A percentile compares a stretch with the other conserved stretches of the same genome.
These are phyloP conservation scores for Coffea canephora DNA, from an alignment of 257 asterid species.

Conservation along the genomic window DNA sequence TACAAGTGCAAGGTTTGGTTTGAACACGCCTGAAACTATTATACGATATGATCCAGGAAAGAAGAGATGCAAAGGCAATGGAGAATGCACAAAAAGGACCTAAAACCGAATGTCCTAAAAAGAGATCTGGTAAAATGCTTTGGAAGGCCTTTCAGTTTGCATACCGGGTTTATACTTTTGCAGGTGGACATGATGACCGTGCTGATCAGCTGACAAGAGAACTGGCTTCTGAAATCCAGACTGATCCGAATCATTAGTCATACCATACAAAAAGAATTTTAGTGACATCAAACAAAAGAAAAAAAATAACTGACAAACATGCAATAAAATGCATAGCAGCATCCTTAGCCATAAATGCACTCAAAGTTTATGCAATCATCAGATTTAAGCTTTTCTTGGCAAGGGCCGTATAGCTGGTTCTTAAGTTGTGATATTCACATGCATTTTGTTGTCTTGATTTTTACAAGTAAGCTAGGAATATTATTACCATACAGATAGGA, in stretches of 20 bases:
- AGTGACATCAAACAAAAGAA: not conserved
- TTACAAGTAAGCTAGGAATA: slow-evolving; percentile 7
- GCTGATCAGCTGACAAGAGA: slow-evolving; percentile 78
- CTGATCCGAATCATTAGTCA: slow-evolving; percentile 34
- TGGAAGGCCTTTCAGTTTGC: slow-evolving; percentile 96
- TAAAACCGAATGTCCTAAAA: slow-evolving; percentile 36
- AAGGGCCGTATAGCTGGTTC: slow-evolving; percentile 1
- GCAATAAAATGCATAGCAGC: not conserved
- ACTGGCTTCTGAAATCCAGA: slow-evolving; percentile 73
- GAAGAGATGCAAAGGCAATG: slow-evolving; percentile 38
- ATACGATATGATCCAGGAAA: slow-evolving; percentile 40
- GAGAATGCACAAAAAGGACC: slow-evolving; percentile 25
- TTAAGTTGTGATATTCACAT: not conserved
- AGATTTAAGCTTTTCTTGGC: not conserved
- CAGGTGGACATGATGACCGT: slow-evolving; percentile 91
- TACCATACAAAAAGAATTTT: not conserved
- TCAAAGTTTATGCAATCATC: not conserved
- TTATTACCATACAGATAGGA: slow-evolving; percentile 7
- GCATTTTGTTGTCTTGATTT: not conserved
- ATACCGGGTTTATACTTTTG: slow-evolving; percentile 69
- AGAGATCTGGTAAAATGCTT: slow-evolving; percentile 53
- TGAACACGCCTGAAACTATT: not conserved
- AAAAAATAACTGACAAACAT: not conserved
- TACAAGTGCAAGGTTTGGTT: not conserved
- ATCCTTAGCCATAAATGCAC: not conserved